Conservation (phyloP, 495 filamentous ascomycete genomes). For the Aspergillus mulundensis region DNA sequence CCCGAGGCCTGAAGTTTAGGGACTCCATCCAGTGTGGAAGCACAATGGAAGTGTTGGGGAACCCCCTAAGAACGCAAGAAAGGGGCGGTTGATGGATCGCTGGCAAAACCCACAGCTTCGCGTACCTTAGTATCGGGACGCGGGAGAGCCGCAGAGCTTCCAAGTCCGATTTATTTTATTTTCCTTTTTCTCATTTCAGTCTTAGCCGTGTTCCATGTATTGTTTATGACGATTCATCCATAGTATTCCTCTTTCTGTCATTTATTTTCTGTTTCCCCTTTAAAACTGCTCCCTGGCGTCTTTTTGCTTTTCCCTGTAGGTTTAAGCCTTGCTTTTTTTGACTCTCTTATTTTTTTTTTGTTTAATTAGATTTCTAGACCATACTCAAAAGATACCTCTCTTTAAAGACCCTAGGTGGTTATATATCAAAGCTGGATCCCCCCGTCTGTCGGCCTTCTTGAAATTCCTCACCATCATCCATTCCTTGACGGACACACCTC, state of each 20-base stretch:
- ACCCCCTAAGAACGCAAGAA: conserved; percentile 19
- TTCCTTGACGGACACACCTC: conserved; percentile 24
- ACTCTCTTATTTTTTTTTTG: conserved; percentile 8
- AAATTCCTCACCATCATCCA: conserved; percentile 25
- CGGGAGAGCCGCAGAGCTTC: conserved; percentile 33
- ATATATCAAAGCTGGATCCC: conserved; percentile 31
- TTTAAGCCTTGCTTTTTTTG: conserved; percentile 11
- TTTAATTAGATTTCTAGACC: conserved; percentile 17
- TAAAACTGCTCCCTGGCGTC: conserved; percentile 3
- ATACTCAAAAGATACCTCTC: conserved; percentile 10
- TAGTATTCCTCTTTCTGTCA: conserved; percentile 15
- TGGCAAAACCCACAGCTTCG: conserved; percentile 17
- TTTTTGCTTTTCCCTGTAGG: conserved; percentile 14
- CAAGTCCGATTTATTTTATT: neutral
- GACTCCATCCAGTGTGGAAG: neutral
- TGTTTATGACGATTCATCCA: conserved; percentile 16
- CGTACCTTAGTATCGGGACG: conserved; percentile 34
- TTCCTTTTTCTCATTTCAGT: neutral
- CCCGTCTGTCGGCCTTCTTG: conserved; percentile 19
- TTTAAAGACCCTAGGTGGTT: conserved; percentile 13
- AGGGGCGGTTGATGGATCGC: conserved; percentile 24
- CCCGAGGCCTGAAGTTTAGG: neutral
- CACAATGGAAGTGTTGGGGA: neutral
- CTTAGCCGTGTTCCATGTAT: conserved; percentile 10
- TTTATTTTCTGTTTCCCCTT: conserved; percentile 14